These are phyloP conservation scores for Forsythia suspensa DNA, from an alignment of 257 asterid genomes.

Conservation along the genomic window DNA sequence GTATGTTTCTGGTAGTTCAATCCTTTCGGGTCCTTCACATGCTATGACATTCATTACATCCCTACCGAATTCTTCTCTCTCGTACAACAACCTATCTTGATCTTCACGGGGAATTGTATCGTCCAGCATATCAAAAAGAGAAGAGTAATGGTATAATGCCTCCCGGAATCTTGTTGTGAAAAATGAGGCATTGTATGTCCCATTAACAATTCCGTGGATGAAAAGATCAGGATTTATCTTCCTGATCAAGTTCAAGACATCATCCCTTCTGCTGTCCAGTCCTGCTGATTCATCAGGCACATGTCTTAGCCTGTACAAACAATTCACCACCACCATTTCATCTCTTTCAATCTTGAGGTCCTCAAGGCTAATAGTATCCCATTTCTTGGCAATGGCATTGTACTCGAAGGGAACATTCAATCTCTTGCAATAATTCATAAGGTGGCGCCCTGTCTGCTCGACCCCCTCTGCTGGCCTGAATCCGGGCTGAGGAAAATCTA, in stretches of 20 bases:
- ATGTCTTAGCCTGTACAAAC: constrained; percentile 55
- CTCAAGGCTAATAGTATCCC: constrained; percentile 49
- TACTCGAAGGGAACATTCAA: constrained; percentile 56
- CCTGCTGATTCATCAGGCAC: constrained; percentile 42
- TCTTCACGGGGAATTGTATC: constrained; percentile 48
- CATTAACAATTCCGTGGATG: constrained; percentile 51
- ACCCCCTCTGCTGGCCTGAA: constrained; percentile 59
- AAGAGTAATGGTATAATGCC: constrained; percentile 48
- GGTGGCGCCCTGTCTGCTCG: constrained; percentile 59
- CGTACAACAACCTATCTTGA: constrained; percentile 35
- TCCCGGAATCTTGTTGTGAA: constrained; percentile 49
- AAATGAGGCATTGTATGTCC: constrained; percentile 39
- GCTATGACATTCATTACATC: constrained; percentile 61
- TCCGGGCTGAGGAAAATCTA: constrained; percentile 70
- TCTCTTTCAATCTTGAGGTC: constrained; percentile 51
- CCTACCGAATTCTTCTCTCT: constrained; percentile 49
- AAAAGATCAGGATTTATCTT: constrained; percentile 39
- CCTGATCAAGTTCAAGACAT: constrained; percentile 40
- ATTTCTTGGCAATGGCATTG: constrained; percentile 56
- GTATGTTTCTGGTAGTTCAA: constrained; percentile 54
- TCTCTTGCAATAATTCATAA: constrained; percentile 40
- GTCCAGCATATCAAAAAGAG: constrained; percentile 58
- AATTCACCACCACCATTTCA: constrained; percentile 58
- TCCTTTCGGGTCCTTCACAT: constrained; percentile 50
- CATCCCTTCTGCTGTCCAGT: constrained; percentile 38